Evolutionary conservation across 495 filamentous ascomycete genomes (phyloP).

Genomic region (Penicillium angulare): DNA sequence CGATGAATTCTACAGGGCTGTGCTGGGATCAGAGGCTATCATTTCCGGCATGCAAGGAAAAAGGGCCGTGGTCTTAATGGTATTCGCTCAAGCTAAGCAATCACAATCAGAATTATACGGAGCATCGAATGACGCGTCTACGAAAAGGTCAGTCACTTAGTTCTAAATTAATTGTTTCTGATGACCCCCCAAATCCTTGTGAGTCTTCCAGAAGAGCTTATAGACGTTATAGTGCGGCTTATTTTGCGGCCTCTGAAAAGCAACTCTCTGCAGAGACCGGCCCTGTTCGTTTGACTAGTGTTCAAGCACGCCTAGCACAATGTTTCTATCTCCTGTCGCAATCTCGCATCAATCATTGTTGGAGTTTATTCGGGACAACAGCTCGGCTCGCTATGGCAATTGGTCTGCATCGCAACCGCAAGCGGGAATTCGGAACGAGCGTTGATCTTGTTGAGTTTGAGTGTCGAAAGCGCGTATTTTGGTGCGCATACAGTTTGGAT

Average conservation of each 20-base stretch:
- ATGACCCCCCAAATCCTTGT: not conserved
- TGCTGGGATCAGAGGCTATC: not conserved
- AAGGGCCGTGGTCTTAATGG: slow-evolving; percentile 22
- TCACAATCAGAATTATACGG: slow-evolving; percentile 7
- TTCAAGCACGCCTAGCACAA: slow-evolving; percentile 34
- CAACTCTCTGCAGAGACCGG: slow-evolving; percentile 30
- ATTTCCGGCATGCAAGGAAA: slow-evolving; percentile 10
- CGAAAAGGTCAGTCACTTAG: slow-evolving; percentile 10
- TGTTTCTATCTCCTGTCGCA: slow-evolving; percentile 35
- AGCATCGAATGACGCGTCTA: not conserved
- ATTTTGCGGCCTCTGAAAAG: slow-evolving; percentile 23
- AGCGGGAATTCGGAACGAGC: slow-evolving; percentile 8
- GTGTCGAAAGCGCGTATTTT: slow-evolving; percentile 45
- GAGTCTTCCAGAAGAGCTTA: too few species aligned
- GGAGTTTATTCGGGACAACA: slow-evolving; percentile 40
- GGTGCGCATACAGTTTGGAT: slow-evolving; percentile 48
- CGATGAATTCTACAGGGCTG: slow-evolving; percentile 12
- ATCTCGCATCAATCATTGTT: slow-evolving; percentile 37
- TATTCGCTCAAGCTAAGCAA: slow-evolving; percentile 23
- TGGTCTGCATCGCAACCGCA: slow-evolving; percentile 26
- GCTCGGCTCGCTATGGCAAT: slow-evolving; percentile 35
- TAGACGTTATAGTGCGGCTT: slow-evolving; percentile 13
- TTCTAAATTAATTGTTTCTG: too few species aligned
- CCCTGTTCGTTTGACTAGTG: slow-evolving; percentile 27
- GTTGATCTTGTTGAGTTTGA: slow-evolving; percentile 23